Percentiles rank a stretch among this genome's conserved stretches.
These are phyloP conservation scores for Acer yangbiense DNA, from an alignment of 345 rosid species.

Conservation along the genomic window DNA sequence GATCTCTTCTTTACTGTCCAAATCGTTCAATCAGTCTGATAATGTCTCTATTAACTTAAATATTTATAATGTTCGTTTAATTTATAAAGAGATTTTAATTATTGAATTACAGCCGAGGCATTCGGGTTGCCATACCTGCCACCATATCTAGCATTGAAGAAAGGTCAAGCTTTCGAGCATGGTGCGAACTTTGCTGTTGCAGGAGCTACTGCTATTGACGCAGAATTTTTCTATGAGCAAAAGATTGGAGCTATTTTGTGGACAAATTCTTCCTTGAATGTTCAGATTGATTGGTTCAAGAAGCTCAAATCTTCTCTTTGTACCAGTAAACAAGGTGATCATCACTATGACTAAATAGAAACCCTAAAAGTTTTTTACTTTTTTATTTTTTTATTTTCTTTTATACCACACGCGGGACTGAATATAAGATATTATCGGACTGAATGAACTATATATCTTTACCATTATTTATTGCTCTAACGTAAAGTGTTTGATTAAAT, in stretches of 20 bases:
- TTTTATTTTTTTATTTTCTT: too few relatives aligned
- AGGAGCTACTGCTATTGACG: slow-evolving; percentile 66
- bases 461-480: not conserved
- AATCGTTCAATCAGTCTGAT: not conserved
- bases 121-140: slow-evolving; percentile 46
- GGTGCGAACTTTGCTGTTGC: slow-evolving; percentile 73
- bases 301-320: slow-evolving; percentile 58
- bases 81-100: not conserved
- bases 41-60: too few relatives aligned
- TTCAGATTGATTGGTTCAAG: slow-evolving; percentile 71
- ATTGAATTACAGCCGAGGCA: slow-evolving; percentile 54
- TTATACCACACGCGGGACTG: too few relatives aligned
- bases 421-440: too few relatives aligned
- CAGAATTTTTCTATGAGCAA: slow-evolving; percentile 37
- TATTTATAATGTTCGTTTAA: not conserved
- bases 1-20: too few relatives aligned
- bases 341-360: not conserved
- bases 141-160: slow-evolving; percentile 47
- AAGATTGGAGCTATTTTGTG: slow-evolving; percentile 36
- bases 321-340: slow-evolving; percentile 41
- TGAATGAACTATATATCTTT: too few relatives aligned
- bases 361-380: not conserved
- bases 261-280: slow-evolving; percentile 48
- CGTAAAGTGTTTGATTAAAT: not conserved
- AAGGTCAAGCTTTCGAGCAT: slow-evolving; percentile 16